Percentiles rank a stretch among this genome's conserved stretches.
Conservation (phyloP, 2,329 filamentous ascomycete species). For the Phyllachora maydis region DNA sequence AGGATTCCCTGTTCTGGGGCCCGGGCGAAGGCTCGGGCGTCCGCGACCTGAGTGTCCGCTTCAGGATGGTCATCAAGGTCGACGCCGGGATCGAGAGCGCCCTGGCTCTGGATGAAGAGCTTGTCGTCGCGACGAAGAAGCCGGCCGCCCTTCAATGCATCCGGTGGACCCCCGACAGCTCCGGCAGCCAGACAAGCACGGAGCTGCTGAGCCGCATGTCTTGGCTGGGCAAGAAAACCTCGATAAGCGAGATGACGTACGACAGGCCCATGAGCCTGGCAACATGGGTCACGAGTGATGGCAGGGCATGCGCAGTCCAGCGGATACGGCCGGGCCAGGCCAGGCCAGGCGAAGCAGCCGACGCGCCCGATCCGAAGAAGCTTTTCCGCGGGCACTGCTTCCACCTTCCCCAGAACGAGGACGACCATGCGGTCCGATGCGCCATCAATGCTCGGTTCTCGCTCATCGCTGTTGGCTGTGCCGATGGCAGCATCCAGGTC, state of each 20-base stretch:
- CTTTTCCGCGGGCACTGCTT: conserved; percentile 87
- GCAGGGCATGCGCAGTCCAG: conserved; percentile 80
- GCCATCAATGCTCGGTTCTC: conserved; percentile 93
- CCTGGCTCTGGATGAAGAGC: conserved; percentile 75
- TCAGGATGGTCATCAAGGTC: conserved; percentile 94
- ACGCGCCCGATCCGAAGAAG: conserved; percentile 30
- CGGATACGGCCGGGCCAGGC: conserved; percentile 26
- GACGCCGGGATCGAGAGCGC: conserved; percentile 85
- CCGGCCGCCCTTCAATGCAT: conserved; percentile 95
- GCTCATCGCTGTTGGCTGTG: conserved; percentile 69
- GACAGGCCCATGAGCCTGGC: conserved; percentile 92
- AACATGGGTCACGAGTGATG: conserved; percentile 80
- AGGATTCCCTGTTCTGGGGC: conserved; percentile 48
- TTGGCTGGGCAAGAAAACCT: conserved; percentile 62
- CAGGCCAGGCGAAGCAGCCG: conserved; percentile 13
- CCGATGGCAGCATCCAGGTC: conserved; percentile 61
- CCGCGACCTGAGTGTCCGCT: conserved; percentile 72
- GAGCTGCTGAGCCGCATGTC: conserved; percentile 75
- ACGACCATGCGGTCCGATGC: conserved; percentile 45
- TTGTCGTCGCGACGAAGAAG: conserved; percentile 78
- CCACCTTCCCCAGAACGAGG: conserved; percentile 43
- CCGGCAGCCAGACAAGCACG: conserved; percentile 70
- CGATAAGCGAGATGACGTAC: conserved; percentile 69
- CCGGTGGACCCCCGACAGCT: conserved; percentile 71
- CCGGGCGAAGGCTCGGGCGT: conserved; percentile 69